Percentiles rank a stretch among this genome's conserved stretches.
phyloP scores from a whole-genome alignment of 164 flowering plant genomes.

The Nymphaea colorata region DNA sequence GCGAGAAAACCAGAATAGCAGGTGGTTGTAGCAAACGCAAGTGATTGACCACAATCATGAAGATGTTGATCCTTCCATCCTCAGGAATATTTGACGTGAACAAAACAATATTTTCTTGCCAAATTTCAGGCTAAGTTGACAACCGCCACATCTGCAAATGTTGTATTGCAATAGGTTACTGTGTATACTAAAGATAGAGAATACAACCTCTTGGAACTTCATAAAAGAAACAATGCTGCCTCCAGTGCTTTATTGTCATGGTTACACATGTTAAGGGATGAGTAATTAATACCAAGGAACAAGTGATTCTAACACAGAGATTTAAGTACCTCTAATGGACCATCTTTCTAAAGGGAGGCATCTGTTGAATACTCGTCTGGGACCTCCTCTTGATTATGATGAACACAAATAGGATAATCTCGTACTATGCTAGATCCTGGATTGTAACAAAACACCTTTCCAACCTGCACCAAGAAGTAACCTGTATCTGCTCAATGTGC shows the following conservation, averaged over 20 bases:
- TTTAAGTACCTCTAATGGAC: constrained; percentile 64
- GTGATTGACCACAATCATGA: neutral
- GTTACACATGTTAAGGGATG: no score
- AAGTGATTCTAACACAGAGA: neutral
- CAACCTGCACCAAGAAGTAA: constrained; percentile 41
- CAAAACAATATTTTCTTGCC: no score
- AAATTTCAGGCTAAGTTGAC: no score
- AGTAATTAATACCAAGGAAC: no score
- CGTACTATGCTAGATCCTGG: constrained; percentile 33
- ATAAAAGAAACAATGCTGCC: no score
- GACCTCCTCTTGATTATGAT: constrained; percentile 34
- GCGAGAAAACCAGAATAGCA: neutral
- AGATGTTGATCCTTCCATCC: neutral
- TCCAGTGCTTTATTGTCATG: no score
- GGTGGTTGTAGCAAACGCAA: neutral
- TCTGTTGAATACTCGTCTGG: constrained; percentile 18
- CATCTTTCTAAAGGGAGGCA: constrained; percentile 60
- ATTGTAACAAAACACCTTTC: constrained; percentile 43
- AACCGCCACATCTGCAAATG: no score
- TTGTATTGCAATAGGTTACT: no score
- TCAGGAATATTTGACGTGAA: neutral
- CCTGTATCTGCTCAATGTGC: neutral
- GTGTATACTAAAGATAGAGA: no score
- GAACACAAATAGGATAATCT: constrained; percentile 41
- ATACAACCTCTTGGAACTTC: no score